Evolutionary conservation across 2,329 filamentous ascomycete genomes (phyloP), one percentile per base, ranked within the genome.

Genomic region (Talaromyces islandicus): DNA sequence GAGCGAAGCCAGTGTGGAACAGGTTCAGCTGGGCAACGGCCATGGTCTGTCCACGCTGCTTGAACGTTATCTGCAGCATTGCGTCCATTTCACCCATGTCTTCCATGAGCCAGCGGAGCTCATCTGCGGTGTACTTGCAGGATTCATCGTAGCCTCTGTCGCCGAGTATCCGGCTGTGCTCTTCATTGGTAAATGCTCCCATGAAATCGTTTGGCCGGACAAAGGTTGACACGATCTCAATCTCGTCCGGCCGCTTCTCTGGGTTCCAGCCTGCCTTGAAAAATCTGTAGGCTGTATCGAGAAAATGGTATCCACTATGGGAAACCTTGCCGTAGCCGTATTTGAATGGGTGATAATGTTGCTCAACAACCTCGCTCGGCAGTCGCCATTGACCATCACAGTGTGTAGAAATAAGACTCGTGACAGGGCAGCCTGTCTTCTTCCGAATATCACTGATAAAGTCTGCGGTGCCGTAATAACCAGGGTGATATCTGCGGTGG

Each of bases 241-340:
- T 24, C 52, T 35, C 35, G 21, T 54, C 52, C 21, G 52, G 30
- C 29, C 30, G 30, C 24, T 54, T 54, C 19, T 30, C 24, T 35
- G 19, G 19, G n/a, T 35, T 35, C 52, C 30, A 35, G 12, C 52
- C 52, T 35, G 29, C 52, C 52, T 54, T 54, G n/a, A 54, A 35
- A 19, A 54, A 38, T 27, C 14, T 30, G 30, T 54, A 54, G n/a
- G 35, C 52, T 24, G 52, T 21, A 35, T 54, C 52, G 29, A 54
- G 30, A n/a, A 35, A 35, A 54, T 54, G 52, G 35, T 54, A 54
- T 2, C 52, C 52, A 38, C 52, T 54, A 54, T 54, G 52, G 38
- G 52, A 54, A 27, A 54, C 52, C 24, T 54, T 54, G 30, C 52
- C 52, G n/a, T 54, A 54, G n/a, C 29, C 52, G 11, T 35, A 35